Conservation (phyloP, 1,139 yeast species). For the Suhomyces panamericanus region DNA sequence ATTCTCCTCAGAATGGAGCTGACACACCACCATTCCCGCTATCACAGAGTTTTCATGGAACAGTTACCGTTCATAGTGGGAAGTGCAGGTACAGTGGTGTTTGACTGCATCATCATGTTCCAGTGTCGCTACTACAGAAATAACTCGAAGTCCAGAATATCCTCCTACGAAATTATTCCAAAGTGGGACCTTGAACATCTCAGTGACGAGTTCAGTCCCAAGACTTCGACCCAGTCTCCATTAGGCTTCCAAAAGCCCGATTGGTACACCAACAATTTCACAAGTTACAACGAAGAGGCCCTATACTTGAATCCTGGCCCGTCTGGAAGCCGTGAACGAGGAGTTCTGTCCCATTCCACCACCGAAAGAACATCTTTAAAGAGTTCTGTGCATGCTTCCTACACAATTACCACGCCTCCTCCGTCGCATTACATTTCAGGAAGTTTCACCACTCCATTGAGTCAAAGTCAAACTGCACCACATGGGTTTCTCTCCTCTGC, state of each 20-base stretch:
- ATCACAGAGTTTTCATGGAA: constrained; percentile 21
- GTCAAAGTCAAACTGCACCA: neutral
- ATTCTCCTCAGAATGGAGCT: constrained; percentile 16
- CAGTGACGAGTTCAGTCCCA: neutral
- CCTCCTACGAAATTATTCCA: neutral
- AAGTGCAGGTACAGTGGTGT: constrained; percentile 37
- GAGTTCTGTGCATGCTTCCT: neutral
- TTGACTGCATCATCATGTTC: constrained; percentile 34
- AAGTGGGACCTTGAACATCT: neutral
- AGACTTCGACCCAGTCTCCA: constrained; percentile 1
- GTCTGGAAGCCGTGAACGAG: neutral
- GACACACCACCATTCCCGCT: constrained; percentile 8
- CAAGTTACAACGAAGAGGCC: neutral
- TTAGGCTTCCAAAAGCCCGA: constrained; percentile 37
- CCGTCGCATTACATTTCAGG: constrained; percentile 30
- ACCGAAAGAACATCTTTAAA: constrained; percentile 14
- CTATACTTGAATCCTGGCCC: neutral
- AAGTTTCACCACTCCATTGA: neutral
- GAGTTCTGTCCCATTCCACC: neutral
- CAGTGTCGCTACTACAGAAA: constrained; percentile 33
- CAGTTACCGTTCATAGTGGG: constrained; percentile 42
- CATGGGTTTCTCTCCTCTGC: constrained; percentile 18
- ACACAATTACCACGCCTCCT: constrained; percentile 19
- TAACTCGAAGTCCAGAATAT: neutral
- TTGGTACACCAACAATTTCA: constrained; percentile 35